Conservation (phyloP, 768 basidiomycete genomes). For the Leucogyrophana mollusca region DNA sequence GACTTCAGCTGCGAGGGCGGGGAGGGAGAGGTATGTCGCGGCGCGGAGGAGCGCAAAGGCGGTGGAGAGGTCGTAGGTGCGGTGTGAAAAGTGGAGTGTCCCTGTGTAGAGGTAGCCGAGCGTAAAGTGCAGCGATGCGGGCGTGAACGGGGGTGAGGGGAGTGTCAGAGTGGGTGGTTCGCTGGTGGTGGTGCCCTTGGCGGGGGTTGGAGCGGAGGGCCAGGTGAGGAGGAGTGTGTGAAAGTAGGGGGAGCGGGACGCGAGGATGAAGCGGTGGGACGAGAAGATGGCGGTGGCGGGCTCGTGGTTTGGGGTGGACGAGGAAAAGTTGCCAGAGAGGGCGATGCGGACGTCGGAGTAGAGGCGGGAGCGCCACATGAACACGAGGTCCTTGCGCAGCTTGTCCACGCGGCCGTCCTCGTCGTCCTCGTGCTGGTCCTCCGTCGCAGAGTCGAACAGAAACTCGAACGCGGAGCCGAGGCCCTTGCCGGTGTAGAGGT, state of each 20-base stretch:
- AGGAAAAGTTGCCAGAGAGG: constrained; percentile 67
- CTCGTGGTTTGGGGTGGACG: constrained; percentile 59
- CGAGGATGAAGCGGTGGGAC: constrained; percentile 90
- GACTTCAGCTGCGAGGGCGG: constrained; percentile 73
- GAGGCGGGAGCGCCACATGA: constrained; percentile 94
- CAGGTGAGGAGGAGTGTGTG: constrained; percentile 74
- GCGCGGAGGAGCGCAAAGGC: constrained; percentile 87
- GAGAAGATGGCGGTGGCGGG: constrained; percentile 86
- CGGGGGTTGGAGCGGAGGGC: constrained; percentile 34
- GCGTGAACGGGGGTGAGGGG: constrained; percentile 92
- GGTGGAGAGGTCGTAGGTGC: constrained; percentile 90
- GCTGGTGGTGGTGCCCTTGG: constrained; percentile 20
- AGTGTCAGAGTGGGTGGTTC: constrained; percentile 66
- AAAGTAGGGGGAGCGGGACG: constrained; percentile 88
- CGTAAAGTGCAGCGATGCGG: constrained; percentile 90
- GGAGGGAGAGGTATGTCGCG: constrained; percentile 74
- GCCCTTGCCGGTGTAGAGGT: constrained; percentile 90
- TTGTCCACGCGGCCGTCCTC: constrained; percentile 72
- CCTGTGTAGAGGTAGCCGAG: constrained; percentile 95
- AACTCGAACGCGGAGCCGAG: constrained; percentile 88
- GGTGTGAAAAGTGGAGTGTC: constrained; percentile 88
- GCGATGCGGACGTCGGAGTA: constrained; percentile 90
- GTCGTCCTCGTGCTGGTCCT: constrained; percentile 41
- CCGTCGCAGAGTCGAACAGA: constrained; percentile 64
- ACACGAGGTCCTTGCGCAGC: constrained; percentile 89